Conservation (phyloP, 2,329 filamentous ascomycete genomes). For the Diaporthe ampelina region DNA sequence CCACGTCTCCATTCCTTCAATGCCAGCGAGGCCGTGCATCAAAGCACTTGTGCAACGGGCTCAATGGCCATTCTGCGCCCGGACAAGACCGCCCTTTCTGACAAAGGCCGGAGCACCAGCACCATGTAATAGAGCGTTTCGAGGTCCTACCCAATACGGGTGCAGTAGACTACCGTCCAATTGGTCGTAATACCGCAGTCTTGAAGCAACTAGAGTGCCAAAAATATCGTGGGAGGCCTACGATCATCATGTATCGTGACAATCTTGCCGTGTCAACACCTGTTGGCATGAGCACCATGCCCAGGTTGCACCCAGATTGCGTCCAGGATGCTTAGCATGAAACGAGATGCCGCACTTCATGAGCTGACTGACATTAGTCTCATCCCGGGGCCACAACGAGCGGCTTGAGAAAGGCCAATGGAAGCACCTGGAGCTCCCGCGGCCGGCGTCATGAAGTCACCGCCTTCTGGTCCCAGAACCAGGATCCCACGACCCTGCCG, state of each 20-base stretch:
- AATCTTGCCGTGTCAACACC: not conserved
- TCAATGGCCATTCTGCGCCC: not conserved
- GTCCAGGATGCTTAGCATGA: slow-evolving; percentile 17
- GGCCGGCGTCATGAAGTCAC: slow-evolving; percentile 28
- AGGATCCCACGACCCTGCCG: slow-evolving; percentile 31
- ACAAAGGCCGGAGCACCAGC: not conserved
- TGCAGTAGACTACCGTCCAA: not conserved
- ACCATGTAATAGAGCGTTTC: not conserved
- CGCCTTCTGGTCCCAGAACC: slow-evolving; percentile 9
- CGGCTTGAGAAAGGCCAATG: slow-evolving; percentile 5
- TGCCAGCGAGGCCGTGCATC: slow-evolving; percentile 31
- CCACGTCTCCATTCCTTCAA: slow-evolving; percentile 11
- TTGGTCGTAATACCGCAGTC: not conserved
- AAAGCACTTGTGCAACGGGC: not conserved
- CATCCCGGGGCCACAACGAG: not conserved
- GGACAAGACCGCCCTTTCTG: not conserved
- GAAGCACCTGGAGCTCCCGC: not conserved
- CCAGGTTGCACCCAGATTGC: not conserved
- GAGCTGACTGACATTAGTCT: slow-evolving; percentile 34
- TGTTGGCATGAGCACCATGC: slow-evolving; percentile 17
- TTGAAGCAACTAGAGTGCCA: not conserved
- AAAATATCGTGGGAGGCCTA: not conserved
- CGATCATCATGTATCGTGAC: not conserved
- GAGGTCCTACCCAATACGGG: not conserved
- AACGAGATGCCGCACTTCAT: not conserved